phyloP scores from a whole-genome alignment of 371 early-diverging fungal genomes.

The Rhizopus sp. region DNA sequence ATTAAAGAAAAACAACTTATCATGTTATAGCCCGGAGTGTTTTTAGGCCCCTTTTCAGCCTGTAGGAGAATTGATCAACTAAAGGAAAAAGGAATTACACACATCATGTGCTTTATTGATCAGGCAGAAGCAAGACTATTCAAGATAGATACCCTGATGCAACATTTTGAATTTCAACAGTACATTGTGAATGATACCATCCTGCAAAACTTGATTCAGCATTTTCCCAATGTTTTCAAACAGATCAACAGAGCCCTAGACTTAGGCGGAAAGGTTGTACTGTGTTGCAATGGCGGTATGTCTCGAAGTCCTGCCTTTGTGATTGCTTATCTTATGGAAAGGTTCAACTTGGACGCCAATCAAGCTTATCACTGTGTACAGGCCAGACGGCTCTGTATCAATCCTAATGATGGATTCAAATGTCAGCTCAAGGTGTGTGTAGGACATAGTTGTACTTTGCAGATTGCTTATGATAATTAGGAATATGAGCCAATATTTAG shows the following conservation, averaged over 20 bases:
- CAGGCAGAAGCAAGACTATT: conserved; percentile 54
- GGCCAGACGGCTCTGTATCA: conserved; percentile 81
- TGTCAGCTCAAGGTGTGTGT: conserved; percentile 71
- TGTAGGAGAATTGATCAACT: conserved; percentile 62
- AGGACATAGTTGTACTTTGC: not conserved
- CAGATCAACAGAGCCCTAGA: conserved; percentile 59
- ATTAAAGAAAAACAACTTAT: not conserved
- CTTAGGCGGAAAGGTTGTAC: conserved; percentile 66
- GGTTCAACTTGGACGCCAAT: conserved; percentile 61
- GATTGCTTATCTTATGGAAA: conserved; percentile 86
- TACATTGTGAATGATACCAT: conserved; percentile 66
- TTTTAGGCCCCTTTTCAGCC: conserved; percentile 78
- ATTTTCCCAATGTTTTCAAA: conserved; percentile 63
- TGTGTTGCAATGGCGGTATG: conserved; percentile 88
- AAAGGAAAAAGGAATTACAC: conserved; percentile 63
- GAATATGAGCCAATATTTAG: conserved; percentile 81
- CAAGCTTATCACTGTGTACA: conserved; percentile 83
- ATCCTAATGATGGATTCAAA: conserved; percentile 81
- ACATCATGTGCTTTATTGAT: conserved; percentile 77
- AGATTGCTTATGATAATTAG: conserved; percentile 27
- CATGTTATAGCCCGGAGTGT: conserved; percentile 60
- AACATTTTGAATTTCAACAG: conserved; percentile 31
- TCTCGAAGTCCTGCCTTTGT: conserved; percentile 87
- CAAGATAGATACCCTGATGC: conserved; percentile 23
- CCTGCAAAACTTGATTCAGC: conserved; percentile 76